These are phyloP conservation scores for Cadophora sp. DNA, from an alignment of 2,329 filamentous ascomycete genomes.

Conservation along the genomic window DNA sequence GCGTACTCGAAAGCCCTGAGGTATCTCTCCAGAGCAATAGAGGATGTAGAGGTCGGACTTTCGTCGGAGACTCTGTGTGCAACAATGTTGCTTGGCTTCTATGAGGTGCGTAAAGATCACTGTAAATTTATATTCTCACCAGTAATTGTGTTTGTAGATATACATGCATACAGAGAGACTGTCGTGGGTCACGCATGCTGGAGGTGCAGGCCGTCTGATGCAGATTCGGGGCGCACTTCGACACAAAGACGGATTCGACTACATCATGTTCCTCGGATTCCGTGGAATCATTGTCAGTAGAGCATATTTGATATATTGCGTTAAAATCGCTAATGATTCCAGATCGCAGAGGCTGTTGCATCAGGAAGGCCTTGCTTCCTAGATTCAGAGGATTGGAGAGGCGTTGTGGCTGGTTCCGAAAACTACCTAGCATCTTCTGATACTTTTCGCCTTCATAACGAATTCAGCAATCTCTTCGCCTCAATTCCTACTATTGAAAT, in stretches of 20 bases:
- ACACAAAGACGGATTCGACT: neutral
- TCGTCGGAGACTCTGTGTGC: too few species aligned
- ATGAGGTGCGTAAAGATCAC: too few species aligned
- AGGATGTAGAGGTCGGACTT: too few species aligned
- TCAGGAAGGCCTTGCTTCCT: neutral
- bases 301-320: too few species aligned
- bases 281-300: neutral
- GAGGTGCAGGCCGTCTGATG: neutral
- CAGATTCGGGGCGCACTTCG: neutral
- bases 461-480: neutral
- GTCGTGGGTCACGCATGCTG: neutral
- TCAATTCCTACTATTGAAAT: neutral
- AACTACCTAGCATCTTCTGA: neutral
- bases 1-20: neutral
- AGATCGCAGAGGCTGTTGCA: neutral
- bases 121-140: too few species aligned
- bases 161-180: too few species aligned
- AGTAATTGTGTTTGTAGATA: too few species aligned
- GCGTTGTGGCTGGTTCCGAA: neutral
- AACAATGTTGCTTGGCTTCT: too few species aligned
- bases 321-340: neutral
- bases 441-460: neutral
- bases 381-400: neutral
- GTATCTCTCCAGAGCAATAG: neutral
- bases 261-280: neutral